Base-by-base conservation (phyloP, 352 stramenopile genomes). In the Albugo candida region DNA sequence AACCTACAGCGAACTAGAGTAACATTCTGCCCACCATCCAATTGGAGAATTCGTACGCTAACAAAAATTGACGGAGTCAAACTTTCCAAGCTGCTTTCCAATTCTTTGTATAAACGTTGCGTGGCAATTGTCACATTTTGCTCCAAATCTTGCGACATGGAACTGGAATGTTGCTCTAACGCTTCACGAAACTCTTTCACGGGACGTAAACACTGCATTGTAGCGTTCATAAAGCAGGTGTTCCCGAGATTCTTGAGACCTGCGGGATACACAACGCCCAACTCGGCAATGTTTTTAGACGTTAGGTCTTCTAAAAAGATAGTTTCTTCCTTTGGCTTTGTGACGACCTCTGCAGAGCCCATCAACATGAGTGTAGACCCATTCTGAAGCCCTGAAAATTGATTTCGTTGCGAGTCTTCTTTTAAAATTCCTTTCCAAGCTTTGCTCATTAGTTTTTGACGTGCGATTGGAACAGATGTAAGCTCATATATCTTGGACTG, bases 211-310 rank as follows among this genome's bases (percentile, higher is more conserved):
- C 89, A 97, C 60, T 87, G 75, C 40, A 97, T 60, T 24, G 94
- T 97, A 18, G 83, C 86, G 60, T 97, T 97, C 67, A 97, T 88
- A 65, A 88, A 92, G 57, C 78, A 92, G 45, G 78, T 92, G 55
- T 92, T 86, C 58, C 92, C 92, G 17, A 97, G 58, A 55, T 97
- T 97, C 44, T 84, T 65, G 19, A 97, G 70, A 0, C 92, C 92
- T 5, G 86, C 85, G 2, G 94, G 94, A 46, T 93, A 84, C 1
- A 85, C 58, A 5, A 75, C 83, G n/a, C 83, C 83, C 8, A 70
- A 64, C 13, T 72, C 61, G 11, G 83, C 81, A 45, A 93, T 69
- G 27, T 94, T 82, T 51, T 80, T 81, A 34, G 58, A 60, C 10
- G 67, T 67, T 61, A 92, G 73, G 54, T 94, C 83, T 57, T 94